Evolutionary conservation across 306 rosid genomes (phyloP), one percentile per base, ranked within the genome.

Genomic region (Lathyrus oleraceus): DNA sequence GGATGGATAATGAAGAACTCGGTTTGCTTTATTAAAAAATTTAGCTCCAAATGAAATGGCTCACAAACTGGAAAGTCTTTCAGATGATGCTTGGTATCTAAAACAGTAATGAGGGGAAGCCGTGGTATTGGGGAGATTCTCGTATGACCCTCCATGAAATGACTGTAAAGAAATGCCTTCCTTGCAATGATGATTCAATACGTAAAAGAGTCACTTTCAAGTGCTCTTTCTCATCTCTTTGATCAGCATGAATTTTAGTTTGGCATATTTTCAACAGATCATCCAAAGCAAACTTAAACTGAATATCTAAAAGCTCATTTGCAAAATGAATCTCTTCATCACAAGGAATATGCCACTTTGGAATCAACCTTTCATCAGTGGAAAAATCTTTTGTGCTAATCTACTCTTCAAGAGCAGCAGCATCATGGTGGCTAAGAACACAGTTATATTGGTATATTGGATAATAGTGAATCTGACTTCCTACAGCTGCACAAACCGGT

Each of bases 121-220:
- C 95, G 91, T 75, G 98, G 89, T 76, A 92, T 89, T 36, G 98
- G 98, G 75, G 91, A 77, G 74, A 75, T 86, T 85, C 83, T 88
- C 14, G 95, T 86, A 81, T 87, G 92, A 63, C 95, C 96, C 85
- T 92, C 98, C 98, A 92, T 92, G 73, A 92, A 92, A 83, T 92
- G 98, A n/a, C n/a, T n/a, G n/a, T n/a, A n/a, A n/a, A n/a, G n/a
- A n/a, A n/a, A n/a, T n/a, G n/a, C n/a, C n/a, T n/a, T 74, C 97
- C 97, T 86, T 95, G 97, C 91, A 95, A 76, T 60, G 91, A 65
- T 64, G 99, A 95, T 78, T 91, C 96, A 78, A 95, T 86, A 36
- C 96, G 97, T 81, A 95, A 61, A 56, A 95, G 99, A 85, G 96
- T 89, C 86, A 95, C 99, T 89, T 95, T 95, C 83, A 91, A 87